phyloP scores from a whole-genome alignment of 2,329 filamentous ascomycete species.

The Colletotrichum neosansevieriae region DNA sequence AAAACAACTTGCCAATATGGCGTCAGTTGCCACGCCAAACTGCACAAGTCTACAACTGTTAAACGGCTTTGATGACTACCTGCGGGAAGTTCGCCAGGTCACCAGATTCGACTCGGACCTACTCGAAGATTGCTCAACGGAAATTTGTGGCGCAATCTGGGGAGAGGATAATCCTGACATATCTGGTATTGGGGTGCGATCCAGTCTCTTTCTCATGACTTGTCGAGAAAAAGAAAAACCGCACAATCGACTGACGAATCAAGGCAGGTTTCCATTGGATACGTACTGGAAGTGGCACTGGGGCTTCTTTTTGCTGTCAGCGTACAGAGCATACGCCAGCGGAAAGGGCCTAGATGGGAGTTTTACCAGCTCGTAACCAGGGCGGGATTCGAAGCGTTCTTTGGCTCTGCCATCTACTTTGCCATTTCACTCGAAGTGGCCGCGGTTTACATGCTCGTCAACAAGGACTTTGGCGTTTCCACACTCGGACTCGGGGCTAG shows the following conservation, averaged over 20 bases:
- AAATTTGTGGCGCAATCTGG: constrained; percentile 9
- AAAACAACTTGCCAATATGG: neutral
- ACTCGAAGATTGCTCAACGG: neutral
- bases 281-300: neutral
- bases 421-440: no score
- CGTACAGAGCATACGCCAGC: neutral
- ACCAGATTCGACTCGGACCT: neutral
- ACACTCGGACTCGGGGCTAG: no score
- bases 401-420: no score
- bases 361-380: neutral
- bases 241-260: neutral
- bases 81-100: neutral
- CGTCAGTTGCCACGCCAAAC: neutral
- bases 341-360: constrained; percentile 31
- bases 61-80: neutral
- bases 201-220: neutral
- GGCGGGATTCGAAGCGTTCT: no score
- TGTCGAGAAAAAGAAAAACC: no score
- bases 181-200: constrained; percentile 22
- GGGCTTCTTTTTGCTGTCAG: neutral
- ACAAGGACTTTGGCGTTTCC: no score
- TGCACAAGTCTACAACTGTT: neutral
- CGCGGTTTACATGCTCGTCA: no score
- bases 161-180: constrained; percentile 22
- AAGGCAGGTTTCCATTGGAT: constrained; percentile 1